Conservation (phyloP, 2,329 filamentous ascomycete species). For the Hansfordia pulvinata region DNA sequence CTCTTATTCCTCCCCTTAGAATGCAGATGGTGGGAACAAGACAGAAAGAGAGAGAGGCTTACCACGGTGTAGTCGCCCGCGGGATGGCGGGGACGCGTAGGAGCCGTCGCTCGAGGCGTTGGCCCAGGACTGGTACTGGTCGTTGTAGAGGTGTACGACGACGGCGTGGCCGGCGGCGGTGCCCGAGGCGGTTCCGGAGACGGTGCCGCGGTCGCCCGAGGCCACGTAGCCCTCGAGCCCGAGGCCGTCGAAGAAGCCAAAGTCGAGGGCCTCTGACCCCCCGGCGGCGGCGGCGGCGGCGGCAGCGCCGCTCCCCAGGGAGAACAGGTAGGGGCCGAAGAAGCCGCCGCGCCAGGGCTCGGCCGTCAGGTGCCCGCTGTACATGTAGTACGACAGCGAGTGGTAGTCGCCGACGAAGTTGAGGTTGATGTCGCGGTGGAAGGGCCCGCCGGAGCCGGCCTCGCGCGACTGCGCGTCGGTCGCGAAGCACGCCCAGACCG, state of each 20-base stretch:
- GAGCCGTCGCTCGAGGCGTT: slow-evolving; percentile 29
- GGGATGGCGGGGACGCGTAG: slow-evolving; percentile 41
- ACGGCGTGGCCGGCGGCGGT: slow-evolving; percentile 29
- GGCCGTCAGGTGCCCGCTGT: slow-evolving; percentile 41
- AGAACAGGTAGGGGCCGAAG: slow-evolving; percentile 43
- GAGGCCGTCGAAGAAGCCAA: slow-evolving; percentile 40
- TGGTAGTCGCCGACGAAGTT: slow-evolving; percentile 37
- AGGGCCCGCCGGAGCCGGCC: slow-evolving; percentile 42
- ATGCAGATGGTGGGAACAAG: no score
- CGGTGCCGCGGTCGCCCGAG: slow-evolving; percentile 31
- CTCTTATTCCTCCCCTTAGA: no score
- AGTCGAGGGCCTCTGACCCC: no score
- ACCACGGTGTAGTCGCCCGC: slow-evolving; percentile 46
- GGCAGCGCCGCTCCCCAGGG: slow-evolving; percentile 37
- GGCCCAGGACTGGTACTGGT: slow-evolving; percentile 41
- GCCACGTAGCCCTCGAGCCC: slow-evolving; percentile 38
- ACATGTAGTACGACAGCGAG: slow-evolving; percentile 46
- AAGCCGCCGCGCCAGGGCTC: slow-evolving; percentile 42
- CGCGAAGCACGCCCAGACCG: slow-evolving; percentile 15
- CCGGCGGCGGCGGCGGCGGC: slow-evolving; percentile 18
- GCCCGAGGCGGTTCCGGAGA: slow-evolving; percentile 39
- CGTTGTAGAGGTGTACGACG: slow-evolving; percentile 45
- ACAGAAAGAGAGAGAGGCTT: no score
- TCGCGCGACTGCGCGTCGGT: slow-evolving; percentile 34
- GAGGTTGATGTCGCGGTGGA: slow-evolving; percentile 39